Evolutionary conservation across 164 flowering plant genomes (phyloP).

Genomic region (Saururus chinensis): DNA sequence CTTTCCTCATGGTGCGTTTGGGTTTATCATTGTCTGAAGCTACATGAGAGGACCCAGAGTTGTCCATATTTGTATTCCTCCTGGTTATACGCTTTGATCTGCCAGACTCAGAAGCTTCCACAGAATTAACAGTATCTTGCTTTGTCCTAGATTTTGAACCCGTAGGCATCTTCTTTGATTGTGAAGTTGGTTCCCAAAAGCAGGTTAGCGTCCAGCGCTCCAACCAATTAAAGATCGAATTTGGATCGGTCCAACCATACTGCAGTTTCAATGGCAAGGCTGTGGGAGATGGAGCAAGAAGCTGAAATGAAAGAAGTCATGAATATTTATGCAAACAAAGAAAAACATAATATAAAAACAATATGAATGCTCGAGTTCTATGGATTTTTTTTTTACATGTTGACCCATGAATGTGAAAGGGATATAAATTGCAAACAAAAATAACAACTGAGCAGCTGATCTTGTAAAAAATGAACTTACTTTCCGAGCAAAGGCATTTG

Average conservation of each 20-base stretch:
- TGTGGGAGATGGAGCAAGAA: constrained; percentile 50
- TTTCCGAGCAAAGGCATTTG: constrained; percentile 48
- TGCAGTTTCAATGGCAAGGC: constrained; percentile 54
- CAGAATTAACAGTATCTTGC: constrained; percentile 16
- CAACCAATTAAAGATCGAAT: constrained; percentile 69
- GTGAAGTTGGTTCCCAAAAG: constrained; percentile 46
- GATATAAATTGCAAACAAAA: background rate
- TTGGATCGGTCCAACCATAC: constrained; percentile 46
- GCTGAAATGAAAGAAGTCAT: constrained; percentile 28
- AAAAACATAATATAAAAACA: background rate
- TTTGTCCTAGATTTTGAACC: constrained; percentile 33
- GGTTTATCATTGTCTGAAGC: constrained; percentile 45
- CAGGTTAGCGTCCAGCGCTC: constrained; percentile 65
- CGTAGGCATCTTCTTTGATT: constrained; percentile 19
- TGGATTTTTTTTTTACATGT: too few relatives aligned
- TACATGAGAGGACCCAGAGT: constrained; percentile 20
- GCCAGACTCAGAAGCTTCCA: constrained; percentile 22
- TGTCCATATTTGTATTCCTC: constrained; percentile 33
- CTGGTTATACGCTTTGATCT: constrained; percentile 42
- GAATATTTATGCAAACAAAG: background rate
- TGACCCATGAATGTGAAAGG: background rate
- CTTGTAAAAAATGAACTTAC: constrained; percentile 18
- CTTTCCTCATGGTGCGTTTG: constrained; percentile 42
- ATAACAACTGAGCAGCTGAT: background rate
- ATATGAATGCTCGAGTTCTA: background rate